phyloP scores from a whole-genome alignment of 129 eudicot genomes.

The Ambrosia artemisiifolia region DNA sequence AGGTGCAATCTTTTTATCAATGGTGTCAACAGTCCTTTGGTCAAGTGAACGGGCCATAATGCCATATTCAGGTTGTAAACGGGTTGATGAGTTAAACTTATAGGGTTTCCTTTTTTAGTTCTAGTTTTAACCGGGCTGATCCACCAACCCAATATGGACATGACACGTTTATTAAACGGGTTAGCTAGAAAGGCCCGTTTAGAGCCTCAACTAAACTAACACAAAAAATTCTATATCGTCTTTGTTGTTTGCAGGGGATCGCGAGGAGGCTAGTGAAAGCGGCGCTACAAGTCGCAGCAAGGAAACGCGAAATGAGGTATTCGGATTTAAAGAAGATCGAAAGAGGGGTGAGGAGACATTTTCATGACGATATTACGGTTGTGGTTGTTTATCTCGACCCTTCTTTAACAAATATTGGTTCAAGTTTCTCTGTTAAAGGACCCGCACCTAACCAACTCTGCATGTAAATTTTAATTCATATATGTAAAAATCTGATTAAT shows the following conservation, averaged over 20 bases:
- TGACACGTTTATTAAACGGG: neutral
- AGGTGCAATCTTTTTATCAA: no score
- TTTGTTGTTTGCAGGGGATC: constrained; percentile 53
- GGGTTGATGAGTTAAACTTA: no score
- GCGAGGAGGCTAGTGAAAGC: constrained; percentile 74
- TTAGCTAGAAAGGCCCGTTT: neutral
- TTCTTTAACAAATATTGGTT: constrained; percentile 26
- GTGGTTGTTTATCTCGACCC: constrained; percentile 78
- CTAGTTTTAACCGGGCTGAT: no score
- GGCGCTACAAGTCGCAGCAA: constrained; percentile 78
- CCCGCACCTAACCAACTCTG: constrained; percentile 25
- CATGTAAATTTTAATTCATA: neutral
- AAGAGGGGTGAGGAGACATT: constrained; percentile 92
- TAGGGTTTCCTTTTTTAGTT: no score
- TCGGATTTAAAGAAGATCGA: constrained; percentile 88
- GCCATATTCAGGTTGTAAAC: no score
- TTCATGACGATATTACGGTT: constrained; percentile 88
- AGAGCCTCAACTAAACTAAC: neutral
- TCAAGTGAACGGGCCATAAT: no score
- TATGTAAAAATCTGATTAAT: no score
- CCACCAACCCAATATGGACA: no score
- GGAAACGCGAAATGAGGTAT: constrained; percentile 92
- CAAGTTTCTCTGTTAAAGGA: constrained; percentile 58
- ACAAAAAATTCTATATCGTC: neutral
- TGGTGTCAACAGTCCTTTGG: no score